Conservation (phyloP, 345 rosid species). For the Stellera chamaejasme region DNA sequence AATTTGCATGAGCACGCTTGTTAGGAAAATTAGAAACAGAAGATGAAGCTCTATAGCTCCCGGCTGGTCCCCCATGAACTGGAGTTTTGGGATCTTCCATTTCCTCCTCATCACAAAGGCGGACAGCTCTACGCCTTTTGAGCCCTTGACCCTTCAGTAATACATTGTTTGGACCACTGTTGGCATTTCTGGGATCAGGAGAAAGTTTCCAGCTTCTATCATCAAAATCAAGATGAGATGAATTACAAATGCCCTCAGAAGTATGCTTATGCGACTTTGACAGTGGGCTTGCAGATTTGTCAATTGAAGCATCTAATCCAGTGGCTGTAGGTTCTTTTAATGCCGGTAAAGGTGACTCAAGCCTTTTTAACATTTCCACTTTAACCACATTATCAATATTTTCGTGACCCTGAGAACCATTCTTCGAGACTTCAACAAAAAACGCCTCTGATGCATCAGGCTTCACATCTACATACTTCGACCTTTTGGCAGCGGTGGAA, state of each 20-base stretch:
- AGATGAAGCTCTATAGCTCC: constrained; percentile 21
- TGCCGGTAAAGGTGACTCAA: constrained; percentile 21
- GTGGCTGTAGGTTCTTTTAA: constrained; percentile 31
- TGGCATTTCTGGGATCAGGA: constrained; percentile 23
- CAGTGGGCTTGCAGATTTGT: constrained; percentile 45
- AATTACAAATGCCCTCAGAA: constrained; percentile 41
- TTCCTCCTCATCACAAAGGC: constrained; percentile 49
- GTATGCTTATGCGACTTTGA: constrained; percentile 51
- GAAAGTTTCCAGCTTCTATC: constrained; percentile 32
- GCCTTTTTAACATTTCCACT: constrained; percentile 15
- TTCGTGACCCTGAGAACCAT: constrained; percentile 20
- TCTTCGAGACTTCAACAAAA: constrained; percentile 18
- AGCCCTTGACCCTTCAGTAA: constrained; percentile 29
- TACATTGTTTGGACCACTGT: constrained; percentile 22
- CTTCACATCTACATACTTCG: constrained; percentile 27
- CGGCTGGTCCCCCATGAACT: constrained; percentile 43
- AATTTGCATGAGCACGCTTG: constrained; percentile 17
- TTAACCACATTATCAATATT: constrained; percentile 26
- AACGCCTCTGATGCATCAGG: constrained; percentile 19
- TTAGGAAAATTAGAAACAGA: constrained; percentile 24
- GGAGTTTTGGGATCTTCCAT: constrained; percentile 71
- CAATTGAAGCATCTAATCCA: constrained; percentile 30
- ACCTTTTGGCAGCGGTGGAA: constrained; percentile 33
- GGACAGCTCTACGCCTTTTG: constrained; percentile 60
- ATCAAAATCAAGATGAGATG: constrained; percentile 30